phyloP scores from a whole-genome alignment of 495 filamentous ascomycete species.

The Aspergillus haitiensis region DNA sequence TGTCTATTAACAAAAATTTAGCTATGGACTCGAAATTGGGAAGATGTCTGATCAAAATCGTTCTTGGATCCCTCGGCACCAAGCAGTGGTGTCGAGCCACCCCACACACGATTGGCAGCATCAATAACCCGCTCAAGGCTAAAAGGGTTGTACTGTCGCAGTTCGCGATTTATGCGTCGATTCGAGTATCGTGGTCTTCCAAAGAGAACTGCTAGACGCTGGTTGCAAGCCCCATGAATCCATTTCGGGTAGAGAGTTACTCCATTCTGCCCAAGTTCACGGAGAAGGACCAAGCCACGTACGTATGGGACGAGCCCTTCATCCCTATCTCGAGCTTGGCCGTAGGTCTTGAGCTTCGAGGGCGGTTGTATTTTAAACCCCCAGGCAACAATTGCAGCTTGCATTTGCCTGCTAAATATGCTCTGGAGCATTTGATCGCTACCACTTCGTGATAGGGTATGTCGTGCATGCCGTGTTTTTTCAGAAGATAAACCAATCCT shows the following conservation, averaged over 20 bases:
- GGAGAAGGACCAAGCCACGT: slow-evolving; percentile 53
- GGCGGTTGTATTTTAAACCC: slow-evolving; percentile 51
- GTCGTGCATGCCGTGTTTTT: background rate
- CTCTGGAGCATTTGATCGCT: slow-evolving; percentile 31
- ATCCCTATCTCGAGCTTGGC: slow-evolving; percentile 12
- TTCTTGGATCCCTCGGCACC: slow-evolving; percentile 17
- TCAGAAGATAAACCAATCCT: slow-evolving; percentile 3
- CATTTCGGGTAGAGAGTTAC: slow-evolving; percentile 37
- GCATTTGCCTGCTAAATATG: slow-evolving; percentile 49
- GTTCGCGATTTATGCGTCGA: slow-evolving; percentile 36
- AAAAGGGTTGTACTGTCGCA: slow-evolving; percentile 41
- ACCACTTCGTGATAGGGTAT: background rate
- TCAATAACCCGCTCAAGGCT: slow-evolving; percentile 28
- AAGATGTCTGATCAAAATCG: no score
- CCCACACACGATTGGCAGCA: slow-evolving; percentile 41
- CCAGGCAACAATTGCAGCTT: slow-evolving; percentile 58
- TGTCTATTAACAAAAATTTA: no score
- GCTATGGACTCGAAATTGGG: no score
- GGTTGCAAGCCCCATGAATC: slow-evolving; percentile 45
- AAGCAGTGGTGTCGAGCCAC: slow-evolving; percentile 30
- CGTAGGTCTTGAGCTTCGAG: slow-evolving; percentile 10
- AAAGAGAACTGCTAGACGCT: slow-evolving; percentile 54
- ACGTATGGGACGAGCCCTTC: slow-evolving; percentile 42
- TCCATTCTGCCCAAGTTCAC: slow-evolving; percentile 46
- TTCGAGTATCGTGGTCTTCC: slow-evolving; percentile 34